These are phyloP conservation scores for Globisporangium takayamanum DNA, from an alignment of 352 stramenopile genomes.

Conservation along the genomic window DNA sequence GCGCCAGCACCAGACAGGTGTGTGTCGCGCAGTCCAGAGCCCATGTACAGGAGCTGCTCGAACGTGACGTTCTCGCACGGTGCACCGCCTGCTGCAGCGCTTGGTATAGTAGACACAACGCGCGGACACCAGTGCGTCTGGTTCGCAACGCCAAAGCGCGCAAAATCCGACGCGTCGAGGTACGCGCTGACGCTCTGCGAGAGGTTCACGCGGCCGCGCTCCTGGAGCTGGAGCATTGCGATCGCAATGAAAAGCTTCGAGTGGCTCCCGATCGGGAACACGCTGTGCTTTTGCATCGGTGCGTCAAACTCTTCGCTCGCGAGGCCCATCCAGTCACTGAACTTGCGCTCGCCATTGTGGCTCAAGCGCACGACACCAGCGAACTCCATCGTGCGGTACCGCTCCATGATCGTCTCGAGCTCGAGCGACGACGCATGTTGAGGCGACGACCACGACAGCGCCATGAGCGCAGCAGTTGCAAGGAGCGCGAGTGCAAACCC, in stretches of 20 bases:
- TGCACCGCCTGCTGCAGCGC: neutral
- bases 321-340: constrained; percentile 31
- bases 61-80: constrained; percentile 52
- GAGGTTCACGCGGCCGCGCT: constrained; percentile 32
- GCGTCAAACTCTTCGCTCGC: constrained; percentile 45
- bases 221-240: constrained; percentile 56
- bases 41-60: constrained; percentile 57
- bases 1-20: no score
- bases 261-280: constrained; percentile 57
- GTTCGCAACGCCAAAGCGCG: constrained; percentile 37
- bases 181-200: constrained; percentile 25
- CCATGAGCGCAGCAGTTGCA: constrained; percentile 26
- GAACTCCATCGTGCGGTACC: constrained; percentile 29
- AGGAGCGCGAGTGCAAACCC: constrained; percentile 26
- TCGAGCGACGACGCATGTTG: constrained; percentile 22
- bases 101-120: constrained; percentile 5
- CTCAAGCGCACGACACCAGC: constrained; percentile 46
- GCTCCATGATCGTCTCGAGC: constrained; percentile 24
- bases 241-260: constrained; percentile 50
- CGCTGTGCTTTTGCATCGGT: constrained; percentile 34
- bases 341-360: constrained; percentile 41
- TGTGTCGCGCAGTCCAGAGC: constrained; percentile 32
- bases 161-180: constrained; percentile 35
- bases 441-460: constrained; percentile 29
- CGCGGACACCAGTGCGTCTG: constrained; percentile 44